Conservation (phyloP, 345 rosid species). For the Hevea brasiliensis region DNA sequence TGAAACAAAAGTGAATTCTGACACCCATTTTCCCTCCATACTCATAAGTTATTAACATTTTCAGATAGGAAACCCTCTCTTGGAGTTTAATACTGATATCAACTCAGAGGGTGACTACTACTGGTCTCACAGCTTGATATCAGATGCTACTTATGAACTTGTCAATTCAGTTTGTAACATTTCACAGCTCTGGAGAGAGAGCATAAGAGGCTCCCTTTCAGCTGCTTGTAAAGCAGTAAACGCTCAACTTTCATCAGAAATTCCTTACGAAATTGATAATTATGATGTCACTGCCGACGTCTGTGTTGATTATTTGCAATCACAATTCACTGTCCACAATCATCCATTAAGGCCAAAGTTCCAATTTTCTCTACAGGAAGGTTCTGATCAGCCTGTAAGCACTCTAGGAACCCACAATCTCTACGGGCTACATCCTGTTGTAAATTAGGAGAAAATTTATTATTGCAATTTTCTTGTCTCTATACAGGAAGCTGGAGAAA, state of each 20-base stretch:
- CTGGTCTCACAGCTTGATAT: constrained; percentile 26
- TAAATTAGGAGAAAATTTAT: neutral
- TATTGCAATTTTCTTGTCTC: neutral
- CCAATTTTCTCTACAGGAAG: neutral
- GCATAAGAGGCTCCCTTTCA: neutral
- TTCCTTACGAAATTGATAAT: neutral
- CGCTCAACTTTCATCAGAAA: neutral
- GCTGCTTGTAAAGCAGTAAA: neutral
- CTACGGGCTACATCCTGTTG: neutral
- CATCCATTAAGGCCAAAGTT: neutral
- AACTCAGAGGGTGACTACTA: constrained; percentile 19
- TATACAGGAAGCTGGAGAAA: constrained; percentile 2
- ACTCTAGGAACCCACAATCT: neutral
- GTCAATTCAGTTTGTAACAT: constrained; percentile 15
- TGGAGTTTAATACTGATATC: constrained; percentile 17
- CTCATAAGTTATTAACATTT: neutral
- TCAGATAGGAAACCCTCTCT: constrained; percentile 28
- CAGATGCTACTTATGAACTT: constrained; percentile 17
- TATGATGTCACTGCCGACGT: constrained; percentile 21
- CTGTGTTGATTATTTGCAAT: constrained; percentile 2
- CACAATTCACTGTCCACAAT: neutral
- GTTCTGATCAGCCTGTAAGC: constrained; percentile 11
- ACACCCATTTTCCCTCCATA: neutral
- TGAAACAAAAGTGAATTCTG: neutral
- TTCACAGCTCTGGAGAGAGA: constrained; percentile 14